Evolutionary conservation across 805 yeast species (phyloP).

Genomic region (Huiozyma sinensis): DNA sequence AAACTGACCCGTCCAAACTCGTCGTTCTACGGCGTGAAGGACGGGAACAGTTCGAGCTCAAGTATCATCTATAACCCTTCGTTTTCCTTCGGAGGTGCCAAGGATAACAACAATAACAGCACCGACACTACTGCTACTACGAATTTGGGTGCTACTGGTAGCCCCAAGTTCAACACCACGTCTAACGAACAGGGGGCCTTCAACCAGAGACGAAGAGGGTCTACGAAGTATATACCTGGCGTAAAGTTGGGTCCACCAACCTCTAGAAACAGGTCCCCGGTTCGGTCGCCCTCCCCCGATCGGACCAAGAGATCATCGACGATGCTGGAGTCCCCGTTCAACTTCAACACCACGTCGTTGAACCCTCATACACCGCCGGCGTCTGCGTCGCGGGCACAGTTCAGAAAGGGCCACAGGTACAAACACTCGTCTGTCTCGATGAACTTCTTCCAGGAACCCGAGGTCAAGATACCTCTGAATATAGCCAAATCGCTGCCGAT

Average conservation of each 20-base stretch:
- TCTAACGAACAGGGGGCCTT: neutral
- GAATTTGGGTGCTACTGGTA: neutral
- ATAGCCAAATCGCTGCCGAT: conserved; percentile 54
- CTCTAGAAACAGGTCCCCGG: conserved; percentile 20
- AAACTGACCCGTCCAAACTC: conserved; percentile 12
- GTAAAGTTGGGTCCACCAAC: conserved; percentile 25
- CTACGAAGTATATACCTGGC: conserved; percentile 24
- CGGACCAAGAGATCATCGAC: conserved; percentile 14
- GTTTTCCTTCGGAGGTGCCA: conserved; percentile 24
- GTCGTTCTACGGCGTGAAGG: conserved; percentile 19
- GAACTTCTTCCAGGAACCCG: conserved; percentile 92
- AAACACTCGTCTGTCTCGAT: conserved; percentile 94
- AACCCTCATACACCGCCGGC: conserved; percentile 12
- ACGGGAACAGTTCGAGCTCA: conserved; percentile 27
- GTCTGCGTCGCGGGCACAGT: conserved; percentile 40
- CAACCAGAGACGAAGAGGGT: conserved; percentile 12
- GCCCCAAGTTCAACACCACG: neutral
- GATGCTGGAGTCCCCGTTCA: conserved; percentile 21
- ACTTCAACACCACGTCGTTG: conserved; percentile 13
- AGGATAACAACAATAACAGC: neutral
- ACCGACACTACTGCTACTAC: neutral
- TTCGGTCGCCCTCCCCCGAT: conserved; percentile 22
- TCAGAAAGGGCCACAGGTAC: conserved; percentile 88
- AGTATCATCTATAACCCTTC: conserved; percentile 24
- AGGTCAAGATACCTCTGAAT: conserved; percentile 60